Conservation (phyloP, 225 moss, liverwort and hornwort genomes). For the Climacium dendroides region DNA sequence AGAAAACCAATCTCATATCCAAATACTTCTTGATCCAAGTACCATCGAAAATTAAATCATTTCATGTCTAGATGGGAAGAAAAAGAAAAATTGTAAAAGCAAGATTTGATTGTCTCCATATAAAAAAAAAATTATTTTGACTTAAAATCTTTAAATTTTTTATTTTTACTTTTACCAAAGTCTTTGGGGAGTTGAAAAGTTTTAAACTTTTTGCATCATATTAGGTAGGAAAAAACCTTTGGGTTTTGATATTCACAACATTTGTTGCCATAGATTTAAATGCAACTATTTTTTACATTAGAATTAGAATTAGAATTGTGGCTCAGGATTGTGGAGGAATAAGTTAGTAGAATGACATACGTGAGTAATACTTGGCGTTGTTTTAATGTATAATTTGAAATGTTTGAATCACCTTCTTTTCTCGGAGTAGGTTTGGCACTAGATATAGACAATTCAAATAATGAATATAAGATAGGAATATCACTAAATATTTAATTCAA, state of each 20-base stretch:
- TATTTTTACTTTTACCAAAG: not conserved
- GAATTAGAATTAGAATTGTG: too few relatives aligned
- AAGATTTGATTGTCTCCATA: accelerated
- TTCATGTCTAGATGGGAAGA: not conserved
- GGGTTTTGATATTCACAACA: not conserved
- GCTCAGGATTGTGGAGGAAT: not conserved
- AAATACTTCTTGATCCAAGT: too few relatives aligned
- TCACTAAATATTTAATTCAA: not conserved
- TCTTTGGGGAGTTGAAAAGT: accelerated
- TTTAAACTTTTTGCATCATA: not conserved
- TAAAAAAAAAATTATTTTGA: not conserved
- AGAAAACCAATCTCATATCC: too few relatives aligned
- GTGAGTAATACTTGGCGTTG: not conserved
- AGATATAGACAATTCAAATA: not conserved
- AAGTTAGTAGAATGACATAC: not conserved
- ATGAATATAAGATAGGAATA: not conserved
- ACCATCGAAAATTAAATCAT: too few relatives aligned
- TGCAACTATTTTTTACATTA: too few relatives aligned
- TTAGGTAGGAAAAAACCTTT: too few relatives aligned
- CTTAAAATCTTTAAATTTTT: not conserved
- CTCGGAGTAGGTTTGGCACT: not conserved
- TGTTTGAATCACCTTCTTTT: not conserved
- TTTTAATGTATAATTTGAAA: not conserved
- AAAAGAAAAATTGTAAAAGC: not conserved
- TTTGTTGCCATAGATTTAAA: not conserved